Percentiles rank a stretch among this genome's conserved stretches.
These are phyloP conservation scores for Malus sylvestris DNA, from an alignment of 306 rosid species.

Conservation along the genomic window DNA sequence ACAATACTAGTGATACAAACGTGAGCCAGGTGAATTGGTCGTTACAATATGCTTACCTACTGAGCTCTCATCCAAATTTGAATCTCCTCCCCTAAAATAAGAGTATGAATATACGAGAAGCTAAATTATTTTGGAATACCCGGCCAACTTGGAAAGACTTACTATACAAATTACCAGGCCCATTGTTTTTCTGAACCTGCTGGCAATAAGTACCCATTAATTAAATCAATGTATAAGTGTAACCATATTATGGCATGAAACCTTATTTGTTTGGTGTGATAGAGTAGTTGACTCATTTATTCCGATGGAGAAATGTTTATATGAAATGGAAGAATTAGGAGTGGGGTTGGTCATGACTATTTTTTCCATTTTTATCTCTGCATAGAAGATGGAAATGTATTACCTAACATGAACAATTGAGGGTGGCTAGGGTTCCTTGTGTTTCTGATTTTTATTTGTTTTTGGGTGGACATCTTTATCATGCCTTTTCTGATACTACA, in stretches of 20 bases:
- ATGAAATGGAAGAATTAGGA: background rate
- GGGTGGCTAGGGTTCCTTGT: background rate
- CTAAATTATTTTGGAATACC: no score
- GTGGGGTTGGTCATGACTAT: background rate
- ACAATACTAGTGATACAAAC: background rate
- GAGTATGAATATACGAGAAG: no score
- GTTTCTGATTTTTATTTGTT: background rate
- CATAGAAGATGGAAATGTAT: background rate
- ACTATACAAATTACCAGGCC: background rate
- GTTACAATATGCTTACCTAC: background rate
- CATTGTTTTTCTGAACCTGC: background rate
- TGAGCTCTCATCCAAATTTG: background rate
- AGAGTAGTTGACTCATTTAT: background rate
- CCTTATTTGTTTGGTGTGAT: background rate
- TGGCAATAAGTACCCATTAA: background rate
- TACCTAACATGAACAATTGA: background rate
- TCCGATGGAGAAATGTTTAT: background rate
- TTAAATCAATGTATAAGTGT: background rate
- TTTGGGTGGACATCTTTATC: background rate
- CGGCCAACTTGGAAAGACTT: background rate
- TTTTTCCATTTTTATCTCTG: background rate
- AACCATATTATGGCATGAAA: background rate
- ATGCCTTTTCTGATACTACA: background rate
- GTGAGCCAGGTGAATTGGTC: background rate
- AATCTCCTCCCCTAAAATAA: background rate